Evolutionary conservation across 2,329 filamentous ascomycete genomes (phyloP), one percentile per base, ranked within the genome.

Genomic region (Hymenoscyphus infarciens): DNA sequence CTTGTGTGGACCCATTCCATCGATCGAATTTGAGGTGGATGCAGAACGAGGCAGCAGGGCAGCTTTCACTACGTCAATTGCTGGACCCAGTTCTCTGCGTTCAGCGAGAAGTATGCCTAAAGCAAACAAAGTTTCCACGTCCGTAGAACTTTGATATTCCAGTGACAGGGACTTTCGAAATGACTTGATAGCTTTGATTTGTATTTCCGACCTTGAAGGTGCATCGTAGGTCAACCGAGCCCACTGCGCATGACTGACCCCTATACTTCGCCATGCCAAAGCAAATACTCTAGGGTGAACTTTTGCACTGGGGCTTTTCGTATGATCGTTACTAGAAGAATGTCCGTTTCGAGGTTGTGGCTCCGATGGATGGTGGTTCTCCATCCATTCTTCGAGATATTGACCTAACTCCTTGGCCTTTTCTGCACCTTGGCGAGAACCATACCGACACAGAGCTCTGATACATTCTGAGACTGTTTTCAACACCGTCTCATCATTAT

Each of bases 81-180:
- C 93, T 25, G 86, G 83, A 56, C 87, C 82, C 29, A 97, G 78
- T 72, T 97, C 90, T 69, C 93, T 82, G 66, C 89, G 89, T 77
- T 99, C 93, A 0, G 94, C 92, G 38, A 97, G 82, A n/a, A 97
- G 79, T n/a, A 95, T 78, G 10, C 87, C 89, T 1, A 98, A 81
- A 1, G 90, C 87, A 73, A 94, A 97, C 5, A 93, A 82, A 52
- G 89, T 89, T 62, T 92, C 87, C 11, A 92, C 81, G 69, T 93
- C 90, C 58, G 86, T 82, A 25, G 85, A 80, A 53, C 86, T 83
- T 45, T 86, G 84, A 55, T 86, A 83, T 56, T 88, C 86, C 3
- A 87, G 84, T 1, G 86, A 84, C 19, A 96, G 77, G 8, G 91
- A 89, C 71, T 84, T 90, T 53, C 88, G 87, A 57, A 98, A 82